Evolutionary conservation across 768 basidiomycete genomes (phyloP), one percentile per base, ranked within the genome.

Genomic region (Termitomyces sp.): DNA sequence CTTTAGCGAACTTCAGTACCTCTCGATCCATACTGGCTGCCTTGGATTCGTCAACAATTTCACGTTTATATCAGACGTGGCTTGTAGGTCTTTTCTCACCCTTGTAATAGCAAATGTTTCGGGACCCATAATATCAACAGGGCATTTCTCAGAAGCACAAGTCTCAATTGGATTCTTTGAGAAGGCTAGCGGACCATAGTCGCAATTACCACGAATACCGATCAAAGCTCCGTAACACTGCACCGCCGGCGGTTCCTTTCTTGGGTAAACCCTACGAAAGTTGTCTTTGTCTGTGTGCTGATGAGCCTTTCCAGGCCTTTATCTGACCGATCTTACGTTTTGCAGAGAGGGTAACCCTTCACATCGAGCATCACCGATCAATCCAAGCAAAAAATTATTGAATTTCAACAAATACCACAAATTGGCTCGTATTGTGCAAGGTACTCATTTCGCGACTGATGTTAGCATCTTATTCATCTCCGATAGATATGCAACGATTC

Each of bases 321-420:
- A 93, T 68, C 74, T 95, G 58, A 93, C 93, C 10, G 93, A 95
- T 69, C 79, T 97, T 56, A 98, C 93, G 6, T 98, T 98, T 71
- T 96, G 93, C 66, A 84, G 90, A 40, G 96, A 98, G 65, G 96
- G 96, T 19, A 98, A 98, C 67, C 88, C 91, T 15, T 87, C 90
- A 14, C 77, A 87, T 62, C 81, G 96, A 60, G 80, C 84, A 15
- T 90, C 94, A 5, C 90, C 93, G 0, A 69, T 82, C 54, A 84
- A 84, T 52, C 77, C 87, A 1, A 80, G 80, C 56, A 86, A 90
- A 70, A 89, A 85, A 62, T 72, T 99, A 38, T 78, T 98, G 67
- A 99, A 99, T 71, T 94, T 97, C 65, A 96, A 95, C 70, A 96
- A 97, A 70, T 98, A 97, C 64, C 88, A 90, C 65, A 96, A 92